These are phyloP conservation scores for Candida coquimbonensis DNA, from an alignment of 805 yeast genomes.

Conservation along the genomic window DNA sequence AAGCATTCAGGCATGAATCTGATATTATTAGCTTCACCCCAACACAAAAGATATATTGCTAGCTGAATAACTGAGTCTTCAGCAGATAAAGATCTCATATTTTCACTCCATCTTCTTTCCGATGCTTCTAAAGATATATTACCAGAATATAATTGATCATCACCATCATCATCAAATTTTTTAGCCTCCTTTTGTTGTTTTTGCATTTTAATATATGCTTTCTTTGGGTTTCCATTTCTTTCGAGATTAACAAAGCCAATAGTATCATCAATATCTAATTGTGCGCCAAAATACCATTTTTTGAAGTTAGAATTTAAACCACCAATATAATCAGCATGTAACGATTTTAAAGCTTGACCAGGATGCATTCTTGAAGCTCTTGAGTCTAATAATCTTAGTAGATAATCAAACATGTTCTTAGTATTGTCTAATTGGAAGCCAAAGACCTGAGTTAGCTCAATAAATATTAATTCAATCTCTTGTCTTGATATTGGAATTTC, in stretches of 20 bases:
- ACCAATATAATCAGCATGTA: constrained; percentile 73
- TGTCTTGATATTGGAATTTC: constrained; percentile 42
- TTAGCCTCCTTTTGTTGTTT: not conserved
- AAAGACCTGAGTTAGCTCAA: constrained; percentile 45
- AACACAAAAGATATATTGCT: constrained; percentile 62
- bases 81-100: constrained; percentile 43
- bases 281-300: constrained; percentile 75
- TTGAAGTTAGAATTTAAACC: constrained; percentile 62
- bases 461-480: constrained; percentile 51
- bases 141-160: not conserved
- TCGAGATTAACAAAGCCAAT: constrained; percentile 29
- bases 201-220: constrained; percentile 5
- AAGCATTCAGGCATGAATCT: constrained; percentile 87
- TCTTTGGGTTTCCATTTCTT: constrained; percentile 21
- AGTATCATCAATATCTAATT: constrained; percentile 53
- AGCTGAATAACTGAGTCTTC: constrained; percentile 56
- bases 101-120: constrained; percentile 42
- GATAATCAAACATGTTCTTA: constrained; percentile 59
- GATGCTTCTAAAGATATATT: constrained; percentile 32
- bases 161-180: not conserved
- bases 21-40: constrained; percentile 89
- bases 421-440: constrained; percentile 66
- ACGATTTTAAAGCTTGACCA: constrained; percentile 43
- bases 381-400: constrained; percentile 57
- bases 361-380: constrained; percentile 62